phyloP scores from a whole-genome alignment of 805 yeast genomes.

The Wickerhamiella kazuoi region DNA sequence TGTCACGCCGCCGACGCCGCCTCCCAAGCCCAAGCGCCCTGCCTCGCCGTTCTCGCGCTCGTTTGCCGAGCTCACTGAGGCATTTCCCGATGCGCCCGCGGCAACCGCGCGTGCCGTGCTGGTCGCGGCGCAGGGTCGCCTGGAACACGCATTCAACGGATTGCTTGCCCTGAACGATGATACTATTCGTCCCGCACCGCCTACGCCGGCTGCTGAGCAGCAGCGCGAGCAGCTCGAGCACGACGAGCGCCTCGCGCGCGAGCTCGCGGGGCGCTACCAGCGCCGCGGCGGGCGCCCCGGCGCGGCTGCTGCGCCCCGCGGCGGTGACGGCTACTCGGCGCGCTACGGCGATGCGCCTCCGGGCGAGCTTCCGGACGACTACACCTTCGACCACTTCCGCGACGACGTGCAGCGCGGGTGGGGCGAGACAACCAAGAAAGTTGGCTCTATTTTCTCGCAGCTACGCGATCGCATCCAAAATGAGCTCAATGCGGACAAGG shows the following conservation, averaged over 20 bases:
- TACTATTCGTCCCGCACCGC: constrained; percentile 20
- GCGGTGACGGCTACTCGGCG: neutral
- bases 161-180: constrained; percentile 54
- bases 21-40: constrained; percentile 43
- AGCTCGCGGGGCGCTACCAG: constrained; percentile 31
- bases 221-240: constrained; percentile 33
- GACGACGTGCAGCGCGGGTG: constrained; percentile 11
- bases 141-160: constrained; percentile 83
- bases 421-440: constrained; percentile 11
- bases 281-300: neutral
- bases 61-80: constrained; percentile 50
- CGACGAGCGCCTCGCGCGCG: constrained; percentile 73
- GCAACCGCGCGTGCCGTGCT: constrained; percentile 57
- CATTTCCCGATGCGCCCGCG: constrained; percentile 67
- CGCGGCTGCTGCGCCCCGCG: neutral
- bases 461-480: constrained; percentile 11
- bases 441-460: constrained; percentile 11
- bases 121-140: constrained; percentile 65
- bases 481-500: constrained; percentile 13
- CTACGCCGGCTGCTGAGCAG: constrained; percentile 18
- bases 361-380: constrained; percentile 1
- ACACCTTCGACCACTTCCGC: constrained; percentile 7
- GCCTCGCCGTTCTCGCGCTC: constrained; percentile 39
- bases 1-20: constrained; percentile 1
- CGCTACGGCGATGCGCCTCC: neutral